A percentile compares a stretch with the other conserved stretches of the same genome.
Evolutionary conservation across 768 basidiomycete species (phyloP).

Genomic region (Trichaptum fuscoviolaceum): DNA sequence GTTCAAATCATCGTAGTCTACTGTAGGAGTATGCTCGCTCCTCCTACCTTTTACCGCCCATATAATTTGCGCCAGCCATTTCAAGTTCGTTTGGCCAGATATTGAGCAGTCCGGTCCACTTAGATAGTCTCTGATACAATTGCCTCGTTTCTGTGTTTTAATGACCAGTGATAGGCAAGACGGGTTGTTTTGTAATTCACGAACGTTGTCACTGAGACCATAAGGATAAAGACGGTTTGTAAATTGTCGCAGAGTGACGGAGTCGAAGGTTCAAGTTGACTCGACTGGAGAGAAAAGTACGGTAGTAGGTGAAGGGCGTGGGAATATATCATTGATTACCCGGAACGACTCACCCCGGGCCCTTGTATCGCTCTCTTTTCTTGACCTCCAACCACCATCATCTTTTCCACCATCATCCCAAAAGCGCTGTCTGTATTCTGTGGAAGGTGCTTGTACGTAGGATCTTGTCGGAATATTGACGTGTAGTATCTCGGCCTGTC

Average conservation of each 20-base stretch:
- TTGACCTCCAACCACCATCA: not conserved
- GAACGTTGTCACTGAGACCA: too few relatives aligned
- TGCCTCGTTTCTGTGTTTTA: too few relatives aligned
- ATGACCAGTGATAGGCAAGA: too few relatives aligned
- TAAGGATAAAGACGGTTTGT: too few relatives aligned
- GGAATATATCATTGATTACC: not conserved
- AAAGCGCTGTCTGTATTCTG: not conserved
- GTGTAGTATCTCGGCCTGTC: slow-evolving; percentile 1
- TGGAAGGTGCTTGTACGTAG: not conserved
- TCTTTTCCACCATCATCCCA: not conserved
- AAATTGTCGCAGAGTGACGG: not conserved
- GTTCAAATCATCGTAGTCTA: not conserved
- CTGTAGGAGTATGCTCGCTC: slow-evolving; percentile 3
- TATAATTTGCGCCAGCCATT: slow-evolving; percentile 71
- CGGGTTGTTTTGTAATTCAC: too few relatives aligned
- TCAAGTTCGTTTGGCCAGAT: not conserved
- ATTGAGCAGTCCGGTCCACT: not conserved
- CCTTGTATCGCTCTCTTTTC: not conserved
- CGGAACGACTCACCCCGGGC: not conserved
- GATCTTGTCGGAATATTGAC: not conserved
- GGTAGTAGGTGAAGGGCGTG: not conserved
- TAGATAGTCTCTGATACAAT: too few relatives aligned
- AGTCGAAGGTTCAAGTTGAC: not conserved
- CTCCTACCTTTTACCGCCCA: slow-evolving; percentile 63
- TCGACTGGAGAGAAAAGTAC: not conserved